Base-by-base conservation (phyloP, 139 green algal species). In the Chlorella ohadii region DNA sequence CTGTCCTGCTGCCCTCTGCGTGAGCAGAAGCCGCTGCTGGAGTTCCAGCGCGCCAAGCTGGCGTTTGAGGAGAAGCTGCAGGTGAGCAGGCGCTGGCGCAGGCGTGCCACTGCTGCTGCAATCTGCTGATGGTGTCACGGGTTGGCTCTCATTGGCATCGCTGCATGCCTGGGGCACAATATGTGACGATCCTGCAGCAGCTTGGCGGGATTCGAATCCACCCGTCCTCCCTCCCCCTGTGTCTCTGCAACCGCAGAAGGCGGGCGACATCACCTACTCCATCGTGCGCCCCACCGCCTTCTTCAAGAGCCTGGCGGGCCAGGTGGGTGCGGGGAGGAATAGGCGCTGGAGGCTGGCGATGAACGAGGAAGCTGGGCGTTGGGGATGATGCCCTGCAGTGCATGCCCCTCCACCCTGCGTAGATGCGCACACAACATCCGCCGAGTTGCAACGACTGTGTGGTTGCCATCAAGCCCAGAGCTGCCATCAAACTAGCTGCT, bases 41-140 rank as follows among this genome's bases (percentile, higher is more conserved):
- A 98, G 90, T 99, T 99, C 90, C 97, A 99, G 93, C 83, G 89
- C 16, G 97, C 97, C 82, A 99, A 99, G 93, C 95, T 99, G 36
- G 95, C 96, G 86, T 94, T 99, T 71, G 97, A 99, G 91, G 85
- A 89, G 44, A 85, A 86, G 72, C 65, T 89, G 61, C 65, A 76
- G 70, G 90, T 68, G 74, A 25, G 51, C 51, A 22, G 67, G 34
- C 3, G 13, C 12, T 41, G 64, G 22, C 61, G 25, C 36, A 25
- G 4, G 11, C 11, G 22, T 17, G 20, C n/a, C 11, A 90, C 59
- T 25, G 66, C 66, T 16, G 34, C 67, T 47, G 27, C 34, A n/a
- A n/a, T n/a, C n/a, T n/a, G n/a, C n/a, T n/a, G n/a, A n/a, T n/a
- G n/a, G n/a, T n/a, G n/a, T n/a, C n/a, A n/a, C n/a, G n/a, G n/a